Base-by-base conservation (phyloP, 2,329 filamentous ascomycete species). In the Diaporthe nobilis region DNA sequence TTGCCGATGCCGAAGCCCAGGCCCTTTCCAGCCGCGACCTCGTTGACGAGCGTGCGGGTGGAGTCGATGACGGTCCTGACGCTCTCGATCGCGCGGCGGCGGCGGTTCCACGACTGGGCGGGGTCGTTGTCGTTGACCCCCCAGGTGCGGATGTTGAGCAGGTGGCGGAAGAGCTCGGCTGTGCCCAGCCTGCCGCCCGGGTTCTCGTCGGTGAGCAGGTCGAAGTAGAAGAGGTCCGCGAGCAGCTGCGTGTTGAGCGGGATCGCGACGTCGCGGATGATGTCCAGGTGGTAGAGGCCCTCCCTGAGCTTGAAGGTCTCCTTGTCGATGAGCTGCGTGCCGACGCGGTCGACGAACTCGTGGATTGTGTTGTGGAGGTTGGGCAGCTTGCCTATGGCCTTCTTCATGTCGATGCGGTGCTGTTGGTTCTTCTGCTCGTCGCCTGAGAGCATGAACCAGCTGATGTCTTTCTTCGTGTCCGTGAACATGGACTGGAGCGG, bases 181-280 rank as follows among this genome's bases (percentile, higher is more conserved):
- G 81, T 77, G 4, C 82, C 81, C n/a, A 86, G 83, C 0, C 79
- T 81, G 13, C 91, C 91, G 13, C 84, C 83, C 0, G 90, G 90
- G 28, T 88, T 87, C 78, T 91, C 86, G 0, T 86, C 82, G 0
- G 87, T 89, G 78, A 90, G 90, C 42, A 93, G 79, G 4, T 92
- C 91, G 47, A 92, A 84, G 71, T 90, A 90, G 81, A 92, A 91
- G 17, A 90, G 83, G 57, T 91, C 88, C 0, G 89, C 87, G 1
- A 91, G 85, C 79, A 90, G 87, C 58, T 87, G 84, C 3, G 90
- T 87, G 6, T 90, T 91, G 1, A 89, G 84, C 15, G 92, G 88
- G 76, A 92, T 91, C 22, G 89, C 90, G 20, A 93, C 87, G 67
- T 92, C 90, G 17, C 85, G 84, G 72, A 87, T 82, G 28, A 87